These are phyloP conservation scores for Vitis rupestris DNA, from an alignment of 164 flowering plant genomes.

Conservation along the genomic window DNA sequence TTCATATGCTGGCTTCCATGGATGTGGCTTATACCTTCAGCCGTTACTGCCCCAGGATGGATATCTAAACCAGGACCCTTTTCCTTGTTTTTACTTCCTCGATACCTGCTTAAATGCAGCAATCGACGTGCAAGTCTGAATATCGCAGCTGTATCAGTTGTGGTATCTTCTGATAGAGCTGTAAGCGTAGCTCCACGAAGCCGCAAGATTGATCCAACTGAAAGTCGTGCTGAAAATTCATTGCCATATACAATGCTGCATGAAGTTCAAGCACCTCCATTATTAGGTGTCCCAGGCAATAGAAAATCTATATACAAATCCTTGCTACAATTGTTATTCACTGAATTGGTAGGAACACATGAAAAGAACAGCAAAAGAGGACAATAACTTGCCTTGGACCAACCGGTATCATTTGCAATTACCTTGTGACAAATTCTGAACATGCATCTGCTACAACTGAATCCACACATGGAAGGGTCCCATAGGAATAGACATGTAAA, in stretches of 20 bases:
- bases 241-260: constrained; percentile 71
- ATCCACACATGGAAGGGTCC: constrained; percentile 85
- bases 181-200: constrained; percentile 75
- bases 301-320: not conserved
- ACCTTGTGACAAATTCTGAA: constrained; percentile 81
- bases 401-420: constrained; percentile 10
- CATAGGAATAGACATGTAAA: constrained; percentile 75
- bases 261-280: constrained; percentile 9
- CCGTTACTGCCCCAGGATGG: constrained; percentile 9
- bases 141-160: constrained; percentile 53
- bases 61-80: constrained; percentile 18
- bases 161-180: constrained; percentile 57
- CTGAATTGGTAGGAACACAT: not conserved
- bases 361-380: not conserved
- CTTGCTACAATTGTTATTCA: not conserved
- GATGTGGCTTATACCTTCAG: constrained; percentile 15
- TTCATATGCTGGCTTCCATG: constrained; percentile 9
- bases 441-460: constrained; percentile 64
- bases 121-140: constrained; percentile 58
- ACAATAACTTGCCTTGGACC: not conserved
- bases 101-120: constrained; percentile 35
- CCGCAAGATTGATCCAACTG: constrained; percentile 68
- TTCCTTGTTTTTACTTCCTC: constrained; percentile 18
- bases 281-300: not conserved
- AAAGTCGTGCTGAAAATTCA: constrained; percentile 87